Conservation (phyloP, 139 green algal species). For the Chlamydomonas urium region DNA sequence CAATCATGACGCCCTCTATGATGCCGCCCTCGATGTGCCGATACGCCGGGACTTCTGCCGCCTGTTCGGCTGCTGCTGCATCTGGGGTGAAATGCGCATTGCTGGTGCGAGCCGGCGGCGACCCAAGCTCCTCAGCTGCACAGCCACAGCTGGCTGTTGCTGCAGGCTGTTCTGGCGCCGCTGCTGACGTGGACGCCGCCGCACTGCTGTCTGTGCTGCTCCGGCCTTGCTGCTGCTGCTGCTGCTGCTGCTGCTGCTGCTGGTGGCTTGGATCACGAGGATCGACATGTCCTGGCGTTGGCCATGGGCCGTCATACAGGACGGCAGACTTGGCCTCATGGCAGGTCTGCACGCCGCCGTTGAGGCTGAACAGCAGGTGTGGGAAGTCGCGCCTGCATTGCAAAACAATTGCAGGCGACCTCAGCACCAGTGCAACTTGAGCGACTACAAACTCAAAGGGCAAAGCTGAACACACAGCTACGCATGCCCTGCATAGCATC, state of each 20-base stretch:
- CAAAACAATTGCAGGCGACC: too few species aligned
- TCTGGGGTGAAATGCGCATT: too few species aligned
- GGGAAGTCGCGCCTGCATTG: conserved; percentile 85
- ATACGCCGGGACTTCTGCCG: neutral
- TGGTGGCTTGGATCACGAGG: neutral
- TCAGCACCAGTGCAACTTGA: too few species aligned
- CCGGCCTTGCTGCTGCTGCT: conserved; percentile 6
- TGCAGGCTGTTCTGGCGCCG: too few species aligned
- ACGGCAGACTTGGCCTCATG: conserved; percentile 41
- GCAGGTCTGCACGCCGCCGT: conserved; percentile 39
- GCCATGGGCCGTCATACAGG: conserved; percentile 3
- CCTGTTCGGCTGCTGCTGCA: too few species aligned
- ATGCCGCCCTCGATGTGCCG: neutral
- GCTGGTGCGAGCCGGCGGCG: too few species aligned
- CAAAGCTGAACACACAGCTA: too few species aligned
- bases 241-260: neutral
- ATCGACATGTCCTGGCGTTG: conserved; percentile 7
- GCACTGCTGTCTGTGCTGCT: neutral
- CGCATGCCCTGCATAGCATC: too few species aligned
- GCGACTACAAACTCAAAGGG: too few species aligned
- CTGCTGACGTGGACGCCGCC: neutral
- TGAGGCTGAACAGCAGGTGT: conserved; percentile 69
- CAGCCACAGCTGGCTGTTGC: too few species aligned
- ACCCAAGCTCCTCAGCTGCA: too few species aligned
- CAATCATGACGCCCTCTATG: conserved; percentile 86